Conservation (phyloP, 371 early-diverging fungal species). For the Mortierella sp. region DNA sequence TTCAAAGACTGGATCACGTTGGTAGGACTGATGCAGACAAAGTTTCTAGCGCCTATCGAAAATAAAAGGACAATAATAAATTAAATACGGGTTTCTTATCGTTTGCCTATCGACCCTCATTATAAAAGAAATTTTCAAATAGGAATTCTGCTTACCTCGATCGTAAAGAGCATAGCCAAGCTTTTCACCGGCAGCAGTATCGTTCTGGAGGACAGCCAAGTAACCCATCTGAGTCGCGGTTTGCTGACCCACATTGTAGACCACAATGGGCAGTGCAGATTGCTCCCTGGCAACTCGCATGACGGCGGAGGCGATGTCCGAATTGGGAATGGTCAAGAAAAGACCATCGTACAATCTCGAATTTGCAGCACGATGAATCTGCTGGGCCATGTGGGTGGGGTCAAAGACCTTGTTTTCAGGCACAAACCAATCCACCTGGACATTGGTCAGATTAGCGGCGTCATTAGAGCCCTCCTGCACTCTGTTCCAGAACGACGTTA, state of each 20-base stretch:
- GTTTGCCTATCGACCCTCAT: too few species aligned
- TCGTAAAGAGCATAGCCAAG: conserved; percentile 59
- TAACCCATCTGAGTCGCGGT: conserved; percentile 59
- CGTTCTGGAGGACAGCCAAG: conserved; percentile 62
- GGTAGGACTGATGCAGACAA: conserved; percentile 33
- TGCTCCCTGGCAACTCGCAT: conserved; percentile 51
- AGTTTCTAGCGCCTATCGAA: conserved; percentile 38
- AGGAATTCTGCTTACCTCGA: conserved; percentile 24
- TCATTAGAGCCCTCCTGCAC: conserved; percentile 61
- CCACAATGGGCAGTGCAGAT: conserved; percentile 60
- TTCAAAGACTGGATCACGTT: conserved; percentile 22
- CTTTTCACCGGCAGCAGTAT: conserved; percentile 58
- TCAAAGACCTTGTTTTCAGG: conserved; percentile 46
- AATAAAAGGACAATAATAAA: neutral
- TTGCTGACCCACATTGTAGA: conserved; percentile 62
- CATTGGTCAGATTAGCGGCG: conserved; percentile 60
- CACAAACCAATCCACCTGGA: conserved; percentile 60
- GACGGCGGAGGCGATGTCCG: conserved; percentile 59
- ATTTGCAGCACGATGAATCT: conserved; percentile 55
- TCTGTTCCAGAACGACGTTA: conserved; percentile 58
- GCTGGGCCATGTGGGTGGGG: conserved; percentile 54
- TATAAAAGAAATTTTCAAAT: too few species aligned
- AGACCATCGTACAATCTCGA: conserved; percentile 60
- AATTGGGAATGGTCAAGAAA: conserved; percentile 62
- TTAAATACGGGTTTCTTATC: neutral